Conservation (phyloP, 495 filamentous ascomycete species). For the Neohortaea acidophila region DNA sequence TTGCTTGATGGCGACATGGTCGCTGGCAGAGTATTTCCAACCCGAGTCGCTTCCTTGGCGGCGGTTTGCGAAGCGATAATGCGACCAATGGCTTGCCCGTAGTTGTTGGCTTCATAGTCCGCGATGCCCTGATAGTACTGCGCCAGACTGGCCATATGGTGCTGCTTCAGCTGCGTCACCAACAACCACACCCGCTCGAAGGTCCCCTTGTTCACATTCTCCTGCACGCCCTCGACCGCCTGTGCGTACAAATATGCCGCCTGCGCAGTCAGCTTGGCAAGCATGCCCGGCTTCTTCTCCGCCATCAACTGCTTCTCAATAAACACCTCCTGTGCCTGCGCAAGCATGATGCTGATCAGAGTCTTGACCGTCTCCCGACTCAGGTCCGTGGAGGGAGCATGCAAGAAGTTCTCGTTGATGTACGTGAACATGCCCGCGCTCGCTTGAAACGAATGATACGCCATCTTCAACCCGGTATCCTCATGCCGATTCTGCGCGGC, state of each 20-base stretch:
- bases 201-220: slow-evolving; percentile 77
- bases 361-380: slow-evolving; percentile 92
- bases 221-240: slow-evolving; percentile 74
- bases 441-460: slow-evolving; percentile 96
- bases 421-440: slow-evolving; percentile 99
- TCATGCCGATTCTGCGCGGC: slow-evolving; percentile 84
- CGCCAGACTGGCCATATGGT: slow-evolving; percentile 68
- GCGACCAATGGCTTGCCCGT: slow-evolving; percentile 74
- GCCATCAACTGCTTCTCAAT: slow-evolving; percentile 91
- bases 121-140: slow-evolving; percentile 90
- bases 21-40: slow-evolving; percentile 67
- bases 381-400: slow-evolving; percentile 86
- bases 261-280: slow-evolving; percentile 87
- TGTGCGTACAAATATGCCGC: slow-evolving; percentile 77
- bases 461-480: slow-evolving; percentile 82
- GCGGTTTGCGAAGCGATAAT: slow-evolving; percentile 65
- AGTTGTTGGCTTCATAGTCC: slow-evolving; percentile 73
- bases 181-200: slow-evolving; percentile 94
- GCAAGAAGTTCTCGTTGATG: slow-evolving; percentile 97
- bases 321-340: slow-evolving; percentile 93
- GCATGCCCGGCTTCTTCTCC: slow-evolving; percentile 77
- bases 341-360: slow-evolving; percentile 79
- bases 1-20: slow-evolving; percentile 70
- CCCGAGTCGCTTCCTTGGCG: slow-evolving; percentile 56
- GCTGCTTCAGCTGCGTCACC: slow-evolving; percentile 73